phyloP scores from a whole-genome alignment of 176 grass and related monocot species.

The Puccinellia tenuiflora region DNA sequence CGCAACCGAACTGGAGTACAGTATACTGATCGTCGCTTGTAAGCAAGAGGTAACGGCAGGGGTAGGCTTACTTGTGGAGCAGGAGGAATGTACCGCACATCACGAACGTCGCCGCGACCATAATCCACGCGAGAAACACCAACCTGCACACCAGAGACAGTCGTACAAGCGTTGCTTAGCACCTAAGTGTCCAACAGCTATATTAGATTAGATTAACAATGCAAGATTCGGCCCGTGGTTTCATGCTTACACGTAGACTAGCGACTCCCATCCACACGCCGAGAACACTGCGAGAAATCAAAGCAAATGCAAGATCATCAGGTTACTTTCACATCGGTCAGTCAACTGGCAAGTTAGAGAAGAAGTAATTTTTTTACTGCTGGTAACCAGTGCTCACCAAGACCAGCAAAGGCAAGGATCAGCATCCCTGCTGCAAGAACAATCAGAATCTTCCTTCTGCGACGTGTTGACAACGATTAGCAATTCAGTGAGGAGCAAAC shows the following conservation, averaged over 20 bases:
- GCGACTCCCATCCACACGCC: conserved; percentile 41
- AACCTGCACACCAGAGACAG: conserved; percentile 33
- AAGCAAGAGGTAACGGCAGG: background rate
- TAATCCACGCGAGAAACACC: conserved; percentile 64
- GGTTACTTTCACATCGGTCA: background rate
- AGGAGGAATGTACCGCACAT: conserved; percentile 67
- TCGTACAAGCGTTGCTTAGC: background rate
- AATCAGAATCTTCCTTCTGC: conserved; percentile 67
- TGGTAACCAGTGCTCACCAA: conserved; percentile 43
- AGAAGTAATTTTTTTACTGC: background rate
- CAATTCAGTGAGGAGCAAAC: background rate
- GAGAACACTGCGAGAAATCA: conserved; percentile 55
- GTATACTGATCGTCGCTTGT: background rate
- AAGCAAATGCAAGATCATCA: background rate
- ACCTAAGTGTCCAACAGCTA: background rate
- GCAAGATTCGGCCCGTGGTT: background rate
- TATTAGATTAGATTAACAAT: background rate
- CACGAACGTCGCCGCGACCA: conserved; percentile 51
- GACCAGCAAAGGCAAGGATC: conserved; percentile 47
- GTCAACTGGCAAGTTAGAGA: too few relatives aligned
- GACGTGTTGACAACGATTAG: background rate
- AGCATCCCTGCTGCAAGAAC: conserved; percentile 50
- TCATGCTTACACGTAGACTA: conserved; percentile 67
- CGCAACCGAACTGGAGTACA: background rate
- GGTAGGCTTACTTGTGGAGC: conserved; percentile 59